These are phyloP conservation scores for Suillus decipiens DNA, from an alignment of 768 basidiomycete species.

Conservation along the genomic window DNA sequence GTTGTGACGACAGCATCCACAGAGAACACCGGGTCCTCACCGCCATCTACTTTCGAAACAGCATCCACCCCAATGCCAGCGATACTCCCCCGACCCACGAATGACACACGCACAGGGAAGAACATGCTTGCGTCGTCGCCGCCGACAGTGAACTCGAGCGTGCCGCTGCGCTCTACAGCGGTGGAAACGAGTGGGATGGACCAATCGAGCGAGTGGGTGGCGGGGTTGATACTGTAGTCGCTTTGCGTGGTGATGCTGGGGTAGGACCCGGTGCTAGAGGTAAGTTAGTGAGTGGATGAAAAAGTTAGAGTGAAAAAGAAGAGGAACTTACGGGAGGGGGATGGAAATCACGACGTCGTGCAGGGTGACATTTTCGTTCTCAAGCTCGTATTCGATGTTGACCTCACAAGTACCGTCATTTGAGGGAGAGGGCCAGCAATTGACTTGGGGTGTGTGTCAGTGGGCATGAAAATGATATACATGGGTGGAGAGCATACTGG, in stretches of 20 bases:
- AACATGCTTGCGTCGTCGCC: constrained; percentile 83
- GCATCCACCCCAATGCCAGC: constrained; percentile 69
- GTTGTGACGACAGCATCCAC: constrained; percentile 53
- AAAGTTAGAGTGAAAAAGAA: background rate
- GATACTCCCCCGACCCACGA: constrained; percentile 79
- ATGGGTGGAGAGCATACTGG: constrained; percentile 59
- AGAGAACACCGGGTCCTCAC: constrained; percentile 55
- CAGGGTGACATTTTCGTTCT: constrained; percentile 76
- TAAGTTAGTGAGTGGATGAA: constrained; percentile 9
- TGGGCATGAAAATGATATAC: background rate
- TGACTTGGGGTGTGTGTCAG: constrained; percentile 55
- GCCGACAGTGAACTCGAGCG: constrained; percentile 86
- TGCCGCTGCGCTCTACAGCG: constrained; percentile 68
- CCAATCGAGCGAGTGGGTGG: constrained; percentile 86
- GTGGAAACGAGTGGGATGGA: constrained; percentile 66
- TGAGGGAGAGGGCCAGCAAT: constrained; percentile 94
- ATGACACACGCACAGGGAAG: constrained; percentile 89
- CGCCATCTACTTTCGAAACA: constrained; percentile 54
- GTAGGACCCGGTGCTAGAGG: constrained; percentile 70
- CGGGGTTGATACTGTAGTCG: constrained; percentile 81
- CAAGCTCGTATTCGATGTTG: constrained; percentile 96
- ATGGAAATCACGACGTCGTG: constrained; percentile 89
- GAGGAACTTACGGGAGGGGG: constrained; percentile 78
- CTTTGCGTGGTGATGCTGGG: constrained; percentile 75
- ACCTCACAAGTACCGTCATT: constrained; percentile 93